phyloP scores from a whole-genome alignment of 169 alveolate genomes.

The Plasmodium yoelii region DNA sequence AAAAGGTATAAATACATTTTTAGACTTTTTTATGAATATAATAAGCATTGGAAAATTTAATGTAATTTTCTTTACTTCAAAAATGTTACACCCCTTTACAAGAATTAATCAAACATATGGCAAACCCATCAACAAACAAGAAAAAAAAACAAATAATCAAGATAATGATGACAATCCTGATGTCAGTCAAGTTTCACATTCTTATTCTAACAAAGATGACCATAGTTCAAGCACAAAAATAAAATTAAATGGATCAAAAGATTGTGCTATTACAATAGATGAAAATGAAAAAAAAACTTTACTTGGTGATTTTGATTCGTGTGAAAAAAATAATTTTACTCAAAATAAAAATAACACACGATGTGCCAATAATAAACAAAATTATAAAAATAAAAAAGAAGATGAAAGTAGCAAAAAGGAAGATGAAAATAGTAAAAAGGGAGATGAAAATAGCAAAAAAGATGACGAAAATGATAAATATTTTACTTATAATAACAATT shows the following conservation, averaged over 20 bases:
- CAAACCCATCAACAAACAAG: neutral
- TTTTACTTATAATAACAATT: conserved; percentile 46
- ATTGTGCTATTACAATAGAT: neutral
- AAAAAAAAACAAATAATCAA: neutral
- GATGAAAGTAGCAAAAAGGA: conserved; percentile 2
- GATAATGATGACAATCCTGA: neutral
- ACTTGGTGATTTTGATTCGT: neutral
- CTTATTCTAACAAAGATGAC: neutral
- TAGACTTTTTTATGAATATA: conserved; percentile 48
- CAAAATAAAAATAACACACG: neutral
- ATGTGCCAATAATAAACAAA: neutral
- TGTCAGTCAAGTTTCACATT: neutral
- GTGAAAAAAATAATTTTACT: conserved; percentile 1
- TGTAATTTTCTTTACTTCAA: conserved; percentile 31
- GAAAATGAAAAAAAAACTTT: neutral
- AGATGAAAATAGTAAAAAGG: conserved; percentile 1
- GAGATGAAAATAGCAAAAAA: neutral
- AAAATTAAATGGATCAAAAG: neutral
- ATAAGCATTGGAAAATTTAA: conserved; percentile 66
- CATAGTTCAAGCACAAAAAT: neutral
- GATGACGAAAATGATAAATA: too few relatives aligned
- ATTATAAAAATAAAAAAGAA: neutral
- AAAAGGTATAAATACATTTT: conserved; percentile 48
- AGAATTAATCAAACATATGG: conserved; percentile 20
- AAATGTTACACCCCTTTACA: conserved; percentile 75